Base-by-base conservation (phyloP, 164 flowering plant species). In the Nelumbo lutea region DNA sequence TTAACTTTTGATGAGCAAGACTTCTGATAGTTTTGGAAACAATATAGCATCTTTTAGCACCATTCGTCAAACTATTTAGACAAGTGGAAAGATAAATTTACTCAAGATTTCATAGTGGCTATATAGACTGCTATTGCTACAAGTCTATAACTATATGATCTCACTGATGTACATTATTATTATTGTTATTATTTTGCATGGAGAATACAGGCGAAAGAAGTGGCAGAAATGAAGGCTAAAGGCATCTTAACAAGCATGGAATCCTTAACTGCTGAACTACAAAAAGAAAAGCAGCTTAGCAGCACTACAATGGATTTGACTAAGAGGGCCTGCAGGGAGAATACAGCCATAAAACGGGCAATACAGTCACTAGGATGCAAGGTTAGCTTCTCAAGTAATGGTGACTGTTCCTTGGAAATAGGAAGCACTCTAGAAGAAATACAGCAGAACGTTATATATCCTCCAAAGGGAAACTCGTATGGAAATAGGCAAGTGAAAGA, bases 291-390 rank as follows among this genome's bases (percentile, higher is more conserved):
- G 75, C 84, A 83, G 61, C 67, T 82, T 59, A 83, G 85, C 77
- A 84, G 74, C 77, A 85, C 92, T 39, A 87, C 96, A 39, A 71
- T 72, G 82, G 82, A 82, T 64, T 66, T 80, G 79, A 92, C 96
- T 46, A 84, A 82, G 62, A 84, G 72, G 72, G 85, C 92, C 39
- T 83, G 73, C 83, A 87, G 80, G 76, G 99, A 93, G 84, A 85
- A 66, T 79, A 83, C 78, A 38, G 87, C 91, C 68, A 86, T 96
- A 65, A 90, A 86, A 78, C 82, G 98, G 52, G 99, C 98, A 43
- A 72, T 96, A 52, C 83, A 90, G 76, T 88, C 97, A 38, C 76
- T 89, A 39, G 98, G 99, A 6, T 96, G 96, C 83, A 91, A 84
- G 69, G 91, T 93, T 71, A 81, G 86, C 47, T 85, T 90, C 69